A percentile compares a stretch with the other conserved stretches of the same genome.
These are phyloP conservation scores for Komagataella kurtzmanii DNA, from an alignment of 805 yeast species.

Conservation along the genomic window DNA sequence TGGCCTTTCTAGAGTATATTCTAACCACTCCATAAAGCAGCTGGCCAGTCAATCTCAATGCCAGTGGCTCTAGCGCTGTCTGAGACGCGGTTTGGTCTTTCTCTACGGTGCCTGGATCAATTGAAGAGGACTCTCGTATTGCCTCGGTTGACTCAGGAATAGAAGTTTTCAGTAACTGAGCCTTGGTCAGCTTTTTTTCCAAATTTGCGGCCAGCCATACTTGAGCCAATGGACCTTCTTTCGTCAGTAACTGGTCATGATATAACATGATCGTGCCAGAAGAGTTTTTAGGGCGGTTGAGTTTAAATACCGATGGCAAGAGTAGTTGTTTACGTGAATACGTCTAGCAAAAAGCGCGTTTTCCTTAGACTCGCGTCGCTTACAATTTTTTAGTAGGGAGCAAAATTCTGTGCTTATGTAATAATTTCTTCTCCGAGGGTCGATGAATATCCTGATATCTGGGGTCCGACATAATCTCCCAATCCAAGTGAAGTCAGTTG, in stretches of 20 bases:
- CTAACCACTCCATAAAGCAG: constrained; percentile 75
- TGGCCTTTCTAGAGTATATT: constrained; percentile 77
- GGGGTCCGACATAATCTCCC: neutral
- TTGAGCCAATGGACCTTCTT: constrained; percentile 76
- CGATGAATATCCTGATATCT: neutral
- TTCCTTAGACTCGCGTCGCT: neutral
- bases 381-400: neutral
- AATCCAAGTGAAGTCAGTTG: neutral
- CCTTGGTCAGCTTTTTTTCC: constrained; percentile 62
- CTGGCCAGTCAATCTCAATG: constrained; percentile 77
- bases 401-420: neutral
- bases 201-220: constrained; percentile 91
- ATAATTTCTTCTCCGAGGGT: neutral
- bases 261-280: constrained; percentile 23
- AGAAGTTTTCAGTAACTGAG: constrained; percentile 59
- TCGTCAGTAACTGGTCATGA: constrained; percentile 40
- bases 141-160: constrained; percentile 56
- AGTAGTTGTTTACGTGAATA: neutral
- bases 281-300: neutral
- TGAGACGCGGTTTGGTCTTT: constrained; percentile 5
- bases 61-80: constrained; percentile 38
- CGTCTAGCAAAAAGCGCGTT: neutral
- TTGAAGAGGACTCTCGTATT: constrained; percentile 31
- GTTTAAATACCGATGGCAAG: neutral
- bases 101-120: constrained; percentile 3